These are phyloP conservation scores for Passiflora organensis DNA, from an alignment of 345 rosid species.

Conservation along the genomic window DNA sequence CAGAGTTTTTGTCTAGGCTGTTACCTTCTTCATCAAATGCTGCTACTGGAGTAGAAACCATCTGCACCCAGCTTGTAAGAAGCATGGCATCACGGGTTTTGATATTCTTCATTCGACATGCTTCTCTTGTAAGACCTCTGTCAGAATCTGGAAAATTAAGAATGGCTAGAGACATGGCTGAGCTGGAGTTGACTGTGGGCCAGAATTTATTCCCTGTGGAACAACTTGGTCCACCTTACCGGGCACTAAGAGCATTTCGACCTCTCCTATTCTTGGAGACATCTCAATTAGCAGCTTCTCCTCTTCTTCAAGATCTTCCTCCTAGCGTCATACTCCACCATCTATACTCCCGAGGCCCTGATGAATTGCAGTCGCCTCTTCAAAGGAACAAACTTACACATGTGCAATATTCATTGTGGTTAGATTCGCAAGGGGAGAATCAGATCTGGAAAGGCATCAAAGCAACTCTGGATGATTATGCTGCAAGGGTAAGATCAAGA, in stretches of 20 bases:
- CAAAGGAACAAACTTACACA: conserved; percentile 83
- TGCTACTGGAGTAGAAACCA: conserved; percentile 59
- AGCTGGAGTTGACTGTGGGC: conserved; percentile 91
- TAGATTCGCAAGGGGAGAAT: conserved; percentile 93
- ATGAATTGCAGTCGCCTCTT: conserved; percentile 76
- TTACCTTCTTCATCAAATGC: conserved; percentile 65
- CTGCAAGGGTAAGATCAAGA: conserved; percentile 63
- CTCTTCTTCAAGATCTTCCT: conserved; percentile 87
- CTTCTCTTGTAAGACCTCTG: conserved; percentile 90
- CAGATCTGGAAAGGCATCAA: conserved; percentile 97
- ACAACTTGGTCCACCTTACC: conserved; percentile 90
- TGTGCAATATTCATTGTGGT: conserved; percentile 85
- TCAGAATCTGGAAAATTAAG: conserved; percentile 97
- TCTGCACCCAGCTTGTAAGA: conserved; percentile 86
- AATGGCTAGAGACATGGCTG: conserved; percentile 99
- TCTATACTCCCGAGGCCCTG: conserved; percentile 89
- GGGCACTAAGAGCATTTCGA: conserved; percentile 93
- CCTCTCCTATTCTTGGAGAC: conserved; percentile 92
- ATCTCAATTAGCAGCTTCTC: conserved; percentile 71
- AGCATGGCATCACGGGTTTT: conserved; percentile 86
- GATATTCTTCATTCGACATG: conserved; percentile 84
- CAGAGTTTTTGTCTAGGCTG: conserved; percentile 75
- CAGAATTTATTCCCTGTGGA: conserved; percentile 95
- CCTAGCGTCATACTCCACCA: conserved; percentile 83
- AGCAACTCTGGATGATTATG: conserved; percentile 95